These are phyloP conservation scores for Paraphaeosphaeria minitans DNA, from an alignment of 2,329 filamentous ascomycete genomes.

Conservation along the genomic window DNA sequence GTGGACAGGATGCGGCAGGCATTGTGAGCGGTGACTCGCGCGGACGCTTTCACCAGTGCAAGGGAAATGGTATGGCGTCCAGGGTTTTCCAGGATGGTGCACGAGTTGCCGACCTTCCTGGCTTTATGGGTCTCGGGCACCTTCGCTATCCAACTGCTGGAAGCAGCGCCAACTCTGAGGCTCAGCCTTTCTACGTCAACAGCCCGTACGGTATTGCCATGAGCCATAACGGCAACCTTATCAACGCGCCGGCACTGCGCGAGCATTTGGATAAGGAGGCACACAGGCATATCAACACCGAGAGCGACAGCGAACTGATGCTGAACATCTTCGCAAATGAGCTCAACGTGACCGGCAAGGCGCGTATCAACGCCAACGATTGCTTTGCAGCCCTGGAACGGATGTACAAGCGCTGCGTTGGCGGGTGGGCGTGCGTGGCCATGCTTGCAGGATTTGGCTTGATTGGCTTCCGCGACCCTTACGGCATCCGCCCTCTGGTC, in stretches of 20 bases:
- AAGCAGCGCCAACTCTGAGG: constrained; percentile 81
- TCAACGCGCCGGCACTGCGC: constrained; percentile 75
- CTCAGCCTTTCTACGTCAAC: constrained; percentile 93
- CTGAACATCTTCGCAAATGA: constrained; percentile 87
- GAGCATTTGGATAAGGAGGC: constrained; percentile 76
- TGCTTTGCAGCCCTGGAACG: constrained; percentile 73
- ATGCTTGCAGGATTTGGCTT: constrained; percentile 84
- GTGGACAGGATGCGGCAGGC: constrained; percentile 87
- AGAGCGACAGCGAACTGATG: constrained; percentile 86
- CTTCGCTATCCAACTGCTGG: constrained; percentile 89
- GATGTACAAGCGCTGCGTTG: constrained; percentile 75
- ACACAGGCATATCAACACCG: constrained; percentile 86
- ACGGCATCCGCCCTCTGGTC: constrained; percentile 82
- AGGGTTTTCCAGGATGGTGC: constrained; percentile 84
- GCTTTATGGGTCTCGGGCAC: constrained; percentile 86
- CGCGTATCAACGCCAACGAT: constrained; percentile 77
- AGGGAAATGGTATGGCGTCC: constrained; percentile 85
- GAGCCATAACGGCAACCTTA: constrained; percentile 86
- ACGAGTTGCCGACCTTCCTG: constrained; percentile 74
- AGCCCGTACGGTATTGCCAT: constrained; percentile 80
- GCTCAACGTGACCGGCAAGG: constrained; percentile 79
- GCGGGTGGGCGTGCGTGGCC: constrained; percentile 78
- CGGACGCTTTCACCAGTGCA: constrained; percentile 85
- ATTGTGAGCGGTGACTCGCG: constrained; percentile 77
- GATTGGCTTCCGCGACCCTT: constrained; percentile 77